A percentile compares a stretch with the other conserved stretches of the same genome.
These are phyloP conservation scores for Hypomyces perniciosus DNA, from an alignment of 2,329 filamentous ascomycete genomes.

Conservation along the genomic window DNA sequence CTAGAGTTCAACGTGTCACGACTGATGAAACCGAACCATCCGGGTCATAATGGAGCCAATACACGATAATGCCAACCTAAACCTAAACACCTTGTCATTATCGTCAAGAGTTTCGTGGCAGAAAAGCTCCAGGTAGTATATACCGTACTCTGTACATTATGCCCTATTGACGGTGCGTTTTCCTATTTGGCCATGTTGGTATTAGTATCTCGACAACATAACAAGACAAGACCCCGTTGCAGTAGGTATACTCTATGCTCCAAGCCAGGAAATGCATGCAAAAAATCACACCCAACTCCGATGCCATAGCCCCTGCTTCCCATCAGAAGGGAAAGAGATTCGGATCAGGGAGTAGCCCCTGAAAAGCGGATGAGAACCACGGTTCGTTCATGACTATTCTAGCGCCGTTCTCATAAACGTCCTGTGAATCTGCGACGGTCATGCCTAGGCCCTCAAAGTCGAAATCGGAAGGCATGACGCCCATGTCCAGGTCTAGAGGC, in stretches of 20 bases:
- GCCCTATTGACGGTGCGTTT: too few species aligned
- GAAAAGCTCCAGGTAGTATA: too few species aligned
- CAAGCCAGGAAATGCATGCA: background rate
- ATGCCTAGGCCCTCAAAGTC: slow-evolving; percentile 27
- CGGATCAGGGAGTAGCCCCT: slow-evolving; percentile 26
- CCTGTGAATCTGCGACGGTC: slow-evolving; percentile 19
- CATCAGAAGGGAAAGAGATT: slow-evolving; percentile 31
- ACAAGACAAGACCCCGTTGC: too few species aligned
- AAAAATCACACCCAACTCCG: background rate
- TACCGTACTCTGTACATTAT: too few species aligned
- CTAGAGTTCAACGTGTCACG: background rate
- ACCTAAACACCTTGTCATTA: too few species aligned
- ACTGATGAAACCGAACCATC: too few species aligned
- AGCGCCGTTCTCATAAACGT: slow-evolving; percentile 28
- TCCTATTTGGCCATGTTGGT: too few species aligned
- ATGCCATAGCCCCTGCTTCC: background rate
- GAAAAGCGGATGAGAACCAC: slow-evolving; percentile 34
- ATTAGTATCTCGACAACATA: too few species aligned
- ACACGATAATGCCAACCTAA: too few species aligned
- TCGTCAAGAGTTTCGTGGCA: too few species aligned
- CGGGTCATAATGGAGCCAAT: too few species aligned
- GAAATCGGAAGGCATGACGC: slow-evolving; percentile 22
- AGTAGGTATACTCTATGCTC: too few species aligned
- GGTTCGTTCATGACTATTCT: slow-evolving; percentile 34
- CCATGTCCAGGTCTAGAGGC: slow-evolving; percentile 14